Base-by-base conservation (phyloP, 2,329 filamentous ascomycete species). In the Penicillium sp. region DNA sequence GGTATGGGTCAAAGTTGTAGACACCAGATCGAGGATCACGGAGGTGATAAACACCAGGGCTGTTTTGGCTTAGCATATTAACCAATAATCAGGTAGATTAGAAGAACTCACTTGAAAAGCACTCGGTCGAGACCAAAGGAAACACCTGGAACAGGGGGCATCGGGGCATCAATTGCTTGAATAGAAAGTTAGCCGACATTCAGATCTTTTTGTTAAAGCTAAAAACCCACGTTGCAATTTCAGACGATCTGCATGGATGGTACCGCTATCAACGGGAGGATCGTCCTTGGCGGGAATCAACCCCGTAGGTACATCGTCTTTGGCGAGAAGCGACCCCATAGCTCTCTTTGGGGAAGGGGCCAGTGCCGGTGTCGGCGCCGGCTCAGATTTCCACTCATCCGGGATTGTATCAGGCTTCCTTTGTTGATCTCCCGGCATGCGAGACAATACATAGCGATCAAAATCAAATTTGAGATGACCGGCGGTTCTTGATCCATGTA, bases 1-100 rank as follows among this genome's bases (percentile, higher is more conserved):
- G 81, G 67, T 97, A 97, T 0, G 95, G 94, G 68, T 99, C 93
- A 66, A 99, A 99, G 70, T 99, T 99, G 80, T 86, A 99, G 7
- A 97, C 91, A 16, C 86, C 83, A 36, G 93, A 91, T 54, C 90
- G 84, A 23, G 88, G 86, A 70, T 99, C 94, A 73, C 96, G 92
- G 47, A 99, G 82, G 47, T 90, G 87, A 70, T 97, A 96, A 35
- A 97, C 90, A 19, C 94, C 92, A 2, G 88, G 88, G 66, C 77
- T 81, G 44, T 29, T 61, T 57, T 30, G 34, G 36, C 27, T 57
- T 59, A 62, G 46, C 34, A 40, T 27, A 29, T 8, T 10, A 18
- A 41, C 18, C 7, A 27, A 32, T 10, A 29, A 30, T 10, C 38
- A 30, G 30, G 26, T 16, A 26, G 5, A 27, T 7, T 6, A 43